A percentile compares a stretch with the other conserved stretches of the same genome.
Evolutionary conservation across 805 yeast species (phyloP).

Genomic region (Yarrowia deformans): DNA sequence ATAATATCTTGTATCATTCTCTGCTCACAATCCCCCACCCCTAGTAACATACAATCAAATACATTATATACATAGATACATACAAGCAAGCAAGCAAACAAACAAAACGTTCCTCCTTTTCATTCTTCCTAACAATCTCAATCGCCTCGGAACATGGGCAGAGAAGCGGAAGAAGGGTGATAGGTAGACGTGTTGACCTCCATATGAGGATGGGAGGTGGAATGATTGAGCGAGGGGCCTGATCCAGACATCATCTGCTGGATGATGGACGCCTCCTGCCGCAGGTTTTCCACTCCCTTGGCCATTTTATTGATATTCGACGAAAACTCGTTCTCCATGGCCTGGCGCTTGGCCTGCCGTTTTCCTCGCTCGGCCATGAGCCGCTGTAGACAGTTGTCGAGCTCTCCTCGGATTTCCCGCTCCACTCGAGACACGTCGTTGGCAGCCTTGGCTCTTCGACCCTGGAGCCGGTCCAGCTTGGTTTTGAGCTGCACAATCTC

Average conservation of each 20-base stretch:
- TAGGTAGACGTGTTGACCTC: constrained; percentile 2
- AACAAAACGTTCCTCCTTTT: background rate
- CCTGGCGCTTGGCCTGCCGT: constrained; percentile 47
- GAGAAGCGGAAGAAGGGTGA: constrained; percentile 4
- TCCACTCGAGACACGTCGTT: constrained; percentile 47
- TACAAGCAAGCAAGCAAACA: constrained; percentile 34
- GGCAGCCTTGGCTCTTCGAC: constrained; percentile 44
- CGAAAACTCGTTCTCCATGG: constrained; percentile 49
- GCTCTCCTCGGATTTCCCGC: constrained; percentile 44
- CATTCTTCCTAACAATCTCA: background rate
- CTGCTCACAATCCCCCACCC: background rate
- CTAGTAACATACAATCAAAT: background rate
- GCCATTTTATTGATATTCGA: constrained; percentile 50
- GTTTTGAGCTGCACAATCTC: constrained; percentile 45
- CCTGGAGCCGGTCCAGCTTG: constrained; percentile 46
- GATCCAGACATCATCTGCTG: constrained; percentile 35
- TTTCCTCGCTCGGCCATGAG: constrained; percentile 45
- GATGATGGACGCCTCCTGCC: constrained; percentile 40
- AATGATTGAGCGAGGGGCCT: constrained; percentile 13
- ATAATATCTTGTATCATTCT: background rate
- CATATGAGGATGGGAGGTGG: constrained; percentile 30
- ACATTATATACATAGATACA: constrained; percentile 29
- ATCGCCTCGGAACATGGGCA: constrained; percentile 30
- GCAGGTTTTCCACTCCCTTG: constrained; percentile 46
- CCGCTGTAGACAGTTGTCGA: constrained; percentile 45